Base-by-base conservation (phyloP, 805 yeast species). In the Ogataea chonburiensis region DNA sequence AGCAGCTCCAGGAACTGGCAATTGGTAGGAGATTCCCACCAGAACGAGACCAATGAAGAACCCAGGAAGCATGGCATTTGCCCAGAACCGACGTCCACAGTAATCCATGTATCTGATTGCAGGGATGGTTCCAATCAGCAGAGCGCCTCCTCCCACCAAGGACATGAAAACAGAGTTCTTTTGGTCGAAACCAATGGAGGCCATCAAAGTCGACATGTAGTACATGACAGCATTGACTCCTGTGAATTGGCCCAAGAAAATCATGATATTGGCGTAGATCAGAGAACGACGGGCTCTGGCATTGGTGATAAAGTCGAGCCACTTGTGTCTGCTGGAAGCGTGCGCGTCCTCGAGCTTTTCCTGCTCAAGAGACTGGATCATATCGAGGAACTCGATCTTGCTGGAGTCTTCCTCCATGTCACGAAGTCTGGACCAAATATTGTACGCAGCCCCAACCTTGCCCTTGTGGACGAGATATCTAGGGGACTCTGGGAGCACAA, bases 191-290 rank as follows among this genome's bases (percentile, higher is more conserved):
- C 83, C 83, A 50, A 79, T 75, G 21, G 65, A 61, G 3, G 49
- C 53, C 77, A 79, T 71, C 52, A 79, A 60, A 3, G 72, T 73
- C 30, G 81, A 70, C 75, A 78, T 69, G 58, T 79, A 75, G 63
- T 78, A 79, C 74, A 78, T 68, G 40, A 79, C 71, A 25, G 79
- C 84, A 50, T 79, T 79, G 48, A 79, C 73, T 65, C 85, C 85
- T 4, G 84, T 77, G 61, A 79, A 69, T 56, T 79, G 86, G 34
- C 81, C 81, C 38, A 77, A 63, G 47, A 71, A 58, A 38, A 77
- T 68, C 82, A 78, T 77, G 47, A 73, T 67, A 34, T 65, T 64
- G 7, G 83, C 70, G 53, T 77, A 78, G 14, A 75, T 57, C 28
- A 79, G 63, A 8, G 84, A 80, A 51, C 84, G 72, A 46, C 84